Evolutionary conservation across 495 filamentous ascomycete genomes (phyloP).

Genomic region (Copromyces sp.): DNA sequence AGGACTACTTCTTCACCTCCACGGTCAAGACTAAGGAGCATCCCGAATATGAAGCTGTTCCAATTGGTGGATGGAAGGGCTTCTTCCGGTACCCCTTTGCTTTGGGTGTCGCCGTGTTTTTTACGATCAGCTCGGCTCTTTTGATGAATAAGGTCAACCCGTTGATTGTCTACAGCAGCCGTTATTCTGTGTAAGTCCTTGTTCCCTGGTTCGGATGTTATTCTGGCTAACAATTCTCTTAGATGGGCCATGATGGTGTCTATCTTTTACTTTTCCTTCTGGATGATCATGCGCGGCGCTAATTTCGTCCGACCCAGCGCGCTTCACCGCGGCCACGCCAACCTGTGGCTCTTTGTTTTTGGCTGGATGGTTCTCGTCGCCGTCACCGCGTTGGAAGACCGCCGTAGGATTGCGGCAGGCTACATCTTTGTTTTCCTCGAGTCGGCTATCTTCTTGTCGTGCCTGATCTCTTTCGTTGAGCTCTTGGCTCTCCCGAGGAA

Average conservation of each 20-base stretch:
- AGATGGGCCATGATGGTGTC: slow-evolving; percentile 75
- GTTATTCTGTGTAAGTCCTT: slow-evolving; percentile 57
- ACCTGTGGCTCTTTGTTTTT: slow-evolving; percentile 72
- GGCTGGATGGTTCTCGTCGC: slow-evolving; percentile 63
- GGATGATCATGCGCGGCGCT: slow-evolving; percentile 75
- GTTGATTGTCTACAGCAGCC: slow-evolving; percentile 73
- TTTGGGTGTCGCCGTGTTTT: slow-evolving; percentile 55
- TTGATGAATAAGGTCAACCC: slow-evolving; percentile 77
- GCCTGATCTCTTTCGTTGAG: slow-evolving; percentile 64
- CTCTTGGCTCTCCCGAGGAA: slow-evolving; percentile 69
- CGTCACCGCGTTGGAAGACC: slow-evolving; percentile 63
- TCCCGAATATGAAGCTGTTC: slow-evolving; percentile 49
- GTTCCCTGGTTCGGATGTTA: background rate
- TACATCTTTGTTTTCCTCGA: slow-evolving; percentile 82
- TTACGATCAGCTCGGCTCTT: slow-evolving; percentile 63
- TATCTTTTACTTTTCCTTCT: slow-evolving; percentile 68
- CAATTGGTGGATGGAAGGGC: slow-evolving; percentile 67
- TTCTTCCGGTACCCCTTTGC: slow-evolving; percentile 77
- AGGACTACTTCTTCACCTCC: slow-evolving; percentile 67
- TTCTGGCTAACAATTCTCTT: slow-evolving; percentile 13
- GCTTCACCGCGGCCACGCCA: slow-evolving; percentile 67
- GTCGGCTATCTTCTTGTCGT: slow-evolving; percentile 61
- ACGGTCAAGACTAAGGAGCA: slow-evolving; percentile 47
- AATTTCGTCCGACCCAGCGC: slow-evolving; percentile 80
- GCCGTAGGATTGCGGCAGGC: slow-evolving; percentile 58